Conservation (phyloP, 257 asterid genomes). For the Paraleonurus japonicus region DNA sequence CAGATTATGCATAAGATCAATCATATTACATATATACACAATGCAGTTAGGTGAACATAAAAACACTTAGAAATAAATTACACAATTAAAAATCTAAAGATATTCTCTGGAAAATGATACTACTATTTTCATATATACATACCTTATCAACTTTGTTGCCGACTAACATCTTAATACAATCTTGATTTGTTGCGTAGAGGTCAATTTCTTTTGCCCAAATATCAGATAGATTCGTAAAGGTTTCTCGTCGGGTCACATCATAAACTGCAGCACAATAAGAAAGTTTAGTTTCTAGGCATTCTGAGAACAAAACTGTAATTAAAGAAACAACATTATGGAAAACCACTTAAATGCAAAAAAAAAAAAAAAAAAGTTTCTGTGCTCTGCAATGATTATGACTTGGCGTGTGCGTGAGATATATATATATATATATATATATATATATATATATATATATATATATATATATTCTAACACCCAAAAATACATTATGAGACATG, state of each 20-base stretch:
- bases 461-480: no score
- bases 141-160: slow-evolving; percentile 97
- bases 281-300: neutral
- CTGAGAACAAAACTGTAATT: neutral
- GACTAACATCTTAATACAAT: slow-evolving; percentile 91
- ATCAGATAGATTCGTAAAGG: slow-evolving; percentile 81
- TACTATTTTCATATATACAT: neutral
- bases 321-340: slow-evolving; percentile 3
- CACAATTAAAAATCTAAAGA: neutral
- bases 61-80: neutral
- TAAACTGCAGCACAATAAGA: slow-evolving; percentile 48
- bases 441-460: no score
- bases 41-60: neutral
- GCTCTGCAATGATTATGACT: neutral
- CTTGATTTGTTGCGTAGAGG: slow-evolving; percentile 83
- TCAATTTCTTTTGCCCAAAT: slow-evolving; percentile 93
- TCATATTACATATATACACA: neutral
- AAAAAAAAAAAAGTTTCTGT: neutral
- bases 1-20: neutral
- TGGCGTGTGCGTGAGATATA: no score
- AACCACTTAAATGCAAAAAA: neutral
- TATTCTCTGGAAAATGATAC: neutral
- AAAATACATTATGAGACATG: no score
- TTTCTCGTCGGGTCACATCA: slow-evolving; percentile 86
- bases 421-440: no score